Evolutionary conservation across 2,329 filamentous ascomycete species (phyloP).

Genomic region (Aspergillus sp.): DNA sequence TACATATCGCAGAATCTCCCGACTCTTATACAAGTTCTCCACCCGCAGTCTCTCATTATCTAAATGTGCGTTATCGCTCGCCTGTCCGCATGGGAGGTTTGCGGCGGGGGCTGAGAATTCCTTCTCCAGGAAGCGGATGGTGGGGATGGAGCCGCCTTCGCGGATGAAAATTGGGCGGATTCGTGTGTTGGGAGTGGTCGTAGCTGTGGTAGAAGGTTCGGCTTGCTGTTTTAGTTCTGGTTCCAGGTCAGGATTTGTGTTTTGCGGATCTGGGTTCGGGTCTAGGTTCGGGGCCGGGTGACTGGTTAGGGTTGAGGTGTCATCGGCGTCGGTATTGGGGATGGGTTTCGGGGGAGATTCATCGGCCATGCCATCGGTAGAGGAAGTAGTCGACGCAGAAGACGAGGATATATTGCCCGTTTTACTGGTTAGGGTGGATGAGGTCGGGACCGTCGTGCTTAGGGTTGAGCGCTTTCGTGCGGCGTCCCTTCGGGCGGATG

Average conservation of each 20-base stretch:
- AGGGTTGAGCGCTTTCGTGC: slow-evolving; percentile 20
- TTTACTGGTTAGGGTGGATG: slow-evolving; percentile 31
- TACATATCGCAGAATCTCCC: slow-evolving; percentile 82
- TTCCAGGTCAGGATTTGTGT: background rate
- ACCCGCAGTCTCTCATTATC: slow-evolving; percentile 90
- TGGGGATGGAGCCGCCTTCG: slow-evolving; percentile 90
- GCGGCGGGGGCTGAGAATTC: slow-evolving; percentile 86
- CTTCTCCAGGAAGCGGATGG: slow-evolving; percentile 88
- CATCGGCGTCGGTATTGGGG: too few relatives aligned
- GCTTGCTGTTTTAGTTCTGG: background rate
- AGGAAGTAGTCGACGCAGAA: slow-evolving; percentile 6
- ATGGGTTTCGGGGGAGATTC: slow-evolving; percentile 1
- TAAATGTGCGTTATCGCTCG: slow-evolving; percentile 86
- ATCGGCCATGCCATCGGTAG: slow-evolving; percentile 7
- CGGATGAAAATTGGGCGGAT: slow-evolving; percentile 73
- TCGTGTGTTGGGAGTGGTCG: background rate
- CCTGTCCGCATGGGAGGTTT: slow-evolving; percentile 88
- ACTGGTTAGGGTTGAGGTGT: too few relatives aligned
- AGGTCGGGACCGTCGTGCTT: slow-evolving; percentile 26
- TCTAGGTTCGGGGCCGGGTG: too few relatives aligned
- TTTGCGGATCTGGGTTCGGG: too few relatives aligned
- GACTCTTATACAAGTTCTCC: slow-evolving; percentile 79
- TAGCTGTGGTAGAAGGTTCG: too few relatives aligned
- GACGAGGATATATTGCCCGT: background rate
- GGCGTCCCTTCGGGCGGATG: slow-evolving; percentile 21